Evolutionary conservation across 1,284 basidiomycete genomes (phyloP).

Genomic region (Ceratorhiza oryzae-sativae): DNA sequence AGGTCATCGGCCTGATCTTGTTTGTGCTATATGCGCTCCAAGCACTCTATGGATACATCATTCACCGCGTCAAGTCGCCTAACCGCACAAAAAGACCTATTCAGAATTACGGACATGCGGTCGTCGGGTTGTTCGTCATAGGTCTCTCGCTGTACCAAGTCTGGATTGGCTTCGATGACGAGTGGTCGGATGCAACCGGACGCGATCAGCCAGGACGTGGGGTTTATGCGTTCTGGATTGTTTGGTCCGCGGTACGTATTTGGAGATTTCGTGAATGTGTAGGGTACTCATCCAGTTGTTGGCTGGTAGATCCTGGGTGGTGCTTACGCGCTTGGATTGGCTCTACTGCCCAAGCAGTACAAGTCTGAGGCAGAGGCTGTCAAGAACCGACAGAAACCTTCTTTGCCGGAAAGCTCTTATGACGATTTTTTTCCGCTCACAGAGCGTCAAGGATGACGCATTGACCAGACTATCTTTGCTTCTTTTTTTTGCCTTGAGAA

Average conservation of each 20-base stretch:
- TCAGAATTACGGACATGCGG: constrained; percentile 48
- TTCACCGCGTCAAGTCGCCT: constrained; percentile 38
- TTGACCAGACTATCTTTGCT: too few relatives aligned
- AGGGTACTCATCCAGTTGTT: background rate
- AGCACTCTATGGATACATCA: constrained; percentile 38
- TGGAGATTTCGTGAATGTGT: background rate
- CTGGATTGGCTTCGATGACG: constrained; percentile 25
- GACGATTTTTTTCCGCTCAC: too few relatives aligned
- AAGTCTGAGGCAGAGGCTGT: constrained; percentile 7
- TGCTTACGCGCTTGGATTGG: constrained; percentile 30
- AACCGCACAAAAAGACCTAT: constrained; percentile 42
- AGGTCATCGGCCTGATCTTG: constrained; percentile 38
- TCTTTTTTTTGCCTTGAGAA: too few relatives aligned
- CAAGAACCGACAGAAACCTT: background rate
- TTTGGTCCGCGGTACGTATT: constrained; percentile 41
- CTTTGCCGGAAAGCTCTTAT: too few relatives aligned
- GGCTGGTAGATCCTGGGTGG: background rate
- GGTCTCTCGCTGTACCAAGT: constrained; percentile 47
- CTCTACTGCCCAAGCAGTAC: constrained; percentile 40
- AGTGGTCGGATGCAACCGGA: constrained; percentile 36
- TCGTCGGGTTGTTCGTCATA: constrained; percentile 34
- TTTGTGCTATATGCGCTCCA: constrained; percentile 41
- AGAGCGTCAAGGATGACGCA: too few relatives aligned
- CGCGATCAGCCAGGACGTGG: constrained; percentile 6
- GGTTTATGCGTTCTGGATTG: constrained; percentile 38